Evolutionary conservation across 2,329 filamentous ascomycete species (phyloP).

Genomic region (Sclerotinia nivalis): DNA sequence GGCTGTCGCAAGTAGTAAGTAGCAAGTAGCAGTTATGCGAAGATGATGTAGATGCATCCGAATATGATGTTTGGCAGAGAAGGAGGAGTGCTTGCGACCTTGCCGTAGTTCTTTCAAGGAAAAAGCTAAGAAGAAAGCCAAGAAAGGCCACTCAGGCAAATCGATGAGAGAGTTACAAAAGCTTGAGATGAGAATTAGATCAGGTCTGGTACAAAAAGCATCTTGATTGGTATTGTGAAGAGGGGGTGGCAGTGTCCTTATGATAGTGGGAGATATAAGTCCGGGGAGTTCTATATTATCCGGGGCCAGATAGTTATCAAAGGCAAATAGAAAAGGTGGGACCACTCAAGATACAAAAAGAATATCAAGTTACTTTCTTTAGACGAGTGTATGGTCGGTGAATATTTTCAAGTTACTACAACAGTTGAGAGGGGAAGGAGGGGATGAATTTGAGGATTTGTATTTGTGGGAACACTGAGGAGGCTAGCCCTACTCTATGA

Average conservation of each 20-base stretch:
- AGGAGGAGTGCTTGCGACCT: neutral
- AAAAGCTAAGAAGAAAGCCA: neutral
- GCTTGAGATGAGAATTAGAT: neutral
- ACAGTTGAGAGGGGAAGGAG: neutral
- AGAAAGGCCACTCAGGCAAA: neutral
- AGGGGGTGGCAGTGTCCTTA: neutral
- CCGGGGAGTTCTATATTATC: neutral
- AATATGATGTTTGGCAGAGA: neutral
- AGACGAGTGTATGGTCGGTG: neutral
- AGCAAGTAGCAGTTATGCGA: neutral
- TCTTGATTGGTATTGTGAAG: neutral
- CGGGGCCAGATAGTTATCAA: neutral
- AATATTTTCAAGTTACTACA: conserved; percentile 1
- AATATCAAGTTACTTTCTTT: neutral
- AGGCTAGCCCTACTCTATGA: neutral
- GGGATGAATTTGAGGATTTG: neutral
- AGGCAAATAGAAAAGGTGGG: neutral
- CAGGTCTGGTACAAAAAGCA: neutral
- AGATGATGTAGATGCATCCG: neutral
- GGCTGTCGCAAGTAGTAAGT: neutral
- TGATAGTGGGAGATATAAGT: neutral
- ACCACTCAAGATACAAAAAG: neutral
- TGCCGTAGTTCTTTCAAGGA: neutral
- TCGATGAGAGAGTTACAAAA: neutral
- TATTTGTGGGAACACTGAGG: neutral